Evolutionary conservation across 352 stramenopile genomes (phyloP).

Genomic region (Phytophthora citricola): DNA sequence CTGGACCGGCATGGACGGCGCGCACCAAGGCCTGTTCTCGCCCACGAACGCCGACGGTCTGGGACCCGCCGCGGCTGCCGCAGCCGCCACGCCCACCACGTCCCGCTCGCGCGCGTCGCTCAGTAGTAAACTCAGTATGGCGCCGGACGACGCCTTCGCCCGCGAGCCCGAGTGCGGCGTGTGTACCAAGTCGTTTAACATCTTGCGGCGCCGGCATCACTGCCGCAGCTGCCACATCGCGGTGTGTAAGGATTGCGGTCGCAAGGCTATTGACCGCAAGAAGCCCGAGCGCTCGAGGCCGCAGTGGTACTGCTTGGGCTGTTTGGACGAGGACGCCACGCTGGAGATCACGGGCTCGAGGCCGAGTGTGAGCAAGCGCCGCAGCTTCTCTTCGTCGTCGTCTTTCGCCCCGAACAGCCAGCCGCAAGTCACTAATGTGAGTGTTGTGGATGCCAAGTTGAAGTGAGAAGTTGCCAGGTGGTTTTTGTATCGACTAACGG

Average conservation of each 20-base stretch:
- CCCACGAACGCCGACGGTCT: conserved; percentile 35
- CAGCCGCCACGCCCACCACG: conserved; percentile 15
- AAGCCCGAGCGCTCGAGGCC: conserved; percentile 58
- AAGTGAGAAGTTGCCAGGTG: conserved; percentile 21
- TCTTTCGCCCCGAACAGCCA: conserved; percentile 40
- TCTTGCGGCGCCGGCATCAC: conserved; percentile 84
- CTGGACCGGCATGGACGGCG: conserved; percentile 31
- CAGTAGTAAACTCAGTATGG: conserved; percentile 46
- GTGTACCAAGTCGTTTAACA: conserved; percentile 82
- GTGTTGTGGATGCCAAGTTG: conserved; percentile 27
- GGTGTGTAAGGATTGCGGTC: conserved; percentile 84
- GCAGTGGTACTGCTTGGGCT: conserved; percentile 84
- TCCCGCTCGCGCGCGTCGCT: conserved; percentile 38
- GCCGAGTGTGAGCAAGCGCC: conserved; percentile 57
- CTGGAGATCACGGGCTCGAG: conserved; percentile 70
- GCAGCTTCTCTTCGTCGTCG: conserved; percentile 63
- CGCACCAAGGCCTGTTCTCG: conserved; percentile 37
- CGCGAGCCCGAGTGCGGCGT: conserved; percentile 79
- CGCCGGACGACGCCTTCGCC: conserved; percentile 60
- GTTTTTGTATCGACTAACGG: conserved; percentile 22
- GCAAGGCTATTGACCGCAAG: conserved; percentile 76
- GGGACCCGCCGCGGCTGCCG: conserved; percentile 21
- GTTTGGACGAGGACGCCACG: conserved; percentile 68
- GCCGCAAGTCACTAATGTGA: conserved; percentile 58
- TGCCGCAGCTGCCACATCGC: conserved; percentile 86